Conservation (phyloP, 2,329 filamentous ascomycete genomes). For the Hymenoscyphus repandus region DNA sequence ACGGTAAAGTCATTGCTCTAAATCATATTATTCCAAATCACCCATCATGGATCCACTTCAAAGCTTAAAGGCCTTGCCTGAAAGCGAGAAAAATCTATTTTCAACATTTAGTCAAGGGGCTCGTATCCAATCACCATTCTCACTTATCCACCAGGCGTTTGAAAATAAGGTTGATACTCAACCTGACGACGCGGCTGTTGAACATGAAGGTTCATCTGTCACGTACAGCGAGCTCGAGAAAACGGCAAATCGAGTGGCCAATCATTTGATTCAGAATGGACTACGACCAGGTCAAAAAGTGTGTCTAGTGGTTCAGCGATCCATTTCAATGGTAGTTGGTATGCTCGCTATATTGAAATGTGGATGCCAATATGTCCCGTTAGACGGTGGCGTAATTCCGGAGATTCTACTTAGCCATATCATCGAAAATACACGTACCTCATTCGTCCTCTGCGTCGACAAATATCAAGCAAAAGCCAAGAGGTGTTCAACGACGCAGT, state of each 20-base stretch:
- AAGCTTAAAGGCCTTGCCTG: conserved; percentile 1
- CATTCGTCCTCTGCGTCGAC: conserved; percentile 43
- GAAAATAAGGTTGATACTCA: conserved; percentile 31
- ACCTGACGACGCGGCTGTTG: conserved; percentile 37
- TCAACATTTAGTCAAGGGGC: conserved; percentile 27
- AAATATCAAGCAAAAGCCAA: conserved; percentile 29
- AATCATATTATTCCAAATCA: background rate
- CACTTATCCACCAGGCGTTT: conserved; percentile 30
- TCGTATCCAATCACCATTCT: conserved; percentile 30
- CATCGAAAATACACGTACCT: conserved; percentile 40
- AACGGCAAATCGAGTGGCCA: conserved; percentile 39
- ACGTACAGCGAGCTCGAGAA: conserved; percentile 42
- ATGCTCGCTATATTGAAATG: conserved; percentile 52
- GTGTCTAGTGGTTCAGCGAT: conserved; percentile 50
- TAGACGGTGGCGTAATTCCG: conserved; percentile 50
- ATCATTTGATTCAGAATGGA: conserved; percentile 35
- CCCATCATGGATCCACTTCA: conserved; percentile 1
- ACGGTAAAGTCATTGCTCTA: too few relatives aligned
- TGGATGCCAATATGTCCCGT: conserved; percentile 54
- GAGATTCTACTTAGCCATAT: conserved; percentile 45
- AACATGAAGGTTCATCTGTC: conserved; percentile 34
- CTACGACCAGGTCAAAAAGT: conserved; percentile 42
- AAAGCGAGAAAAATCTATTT: conserved; percentile 12
- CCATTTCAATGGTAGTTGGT: conserved; percentile 51
- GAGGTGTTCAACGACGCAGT: conserved; percentile 5